A percentile compares a stretch with the other conserved stretches of the same genome.
Conservation (phyloP, 257 asterid species). For the Mentha longifolia region DNA sequence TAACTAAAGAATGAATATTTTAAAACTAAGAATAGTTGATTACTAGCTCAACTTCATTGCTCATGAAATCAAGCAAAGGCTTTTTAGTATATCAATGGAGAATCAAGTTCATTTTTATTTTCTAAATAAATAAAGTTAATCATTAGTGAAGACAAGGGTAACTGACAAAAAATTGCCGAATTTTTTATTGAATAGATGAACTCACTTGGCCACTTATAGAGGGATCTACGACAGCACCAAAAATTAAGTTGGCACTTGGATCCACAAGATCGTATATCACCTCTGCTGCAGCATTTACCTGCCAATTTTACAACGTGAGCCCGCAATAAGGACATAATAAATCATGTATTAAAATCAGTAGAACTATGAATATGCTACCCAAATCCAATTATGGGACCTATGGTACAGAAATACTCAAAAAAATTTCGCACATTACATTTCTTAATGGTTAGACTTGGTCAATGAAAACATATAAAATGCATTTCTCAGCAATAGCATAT, state of each 20-base stretch:
- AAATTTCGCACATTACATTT: constrained; percentile 8
- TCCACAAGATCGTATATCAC: constrained; percentile 99
- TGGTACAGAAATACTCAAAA: neutral
- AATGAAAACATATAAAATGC: neutral
- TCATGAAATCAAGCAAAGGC: neutral
- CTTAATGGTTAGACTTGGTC: neutral
- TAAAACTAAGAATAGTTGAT: too few relatives aligned
- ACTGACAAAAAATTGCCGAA: neutral
- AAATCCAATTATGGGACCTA: constrained; percentile 4
- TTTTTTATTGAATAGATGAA: constrained; percentile 25
- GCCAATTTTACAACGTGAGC: constrained; percentile 23
- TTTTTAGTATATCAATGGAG: too few relatives aligned
- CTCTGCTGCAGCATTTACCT: constrained; percentile 99
- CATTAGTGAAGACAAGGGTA: neutral
- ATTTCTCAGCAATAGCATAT: neutral
- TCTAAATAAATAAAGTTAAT: neutral
- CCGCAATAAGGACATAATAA: constrained; percentile 2
- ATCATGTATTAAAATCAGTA: constrained; percentile 8
- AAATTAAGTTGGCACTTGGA: constrained; percentile 95
- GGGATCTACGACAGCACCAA: constrained; percentile 97
- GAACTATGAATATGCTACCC: neutral
- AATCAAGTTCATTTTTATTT: neutral
- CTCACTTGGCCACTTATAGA: constrained; percentile 92
- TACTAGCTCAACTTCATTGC: too few relatives aligned
- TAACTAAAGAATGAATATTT: neutral